A percentile compares a stretch with the other conserved stretches of the same genome.
phyloP scores from a whole-genome alignment of 176 grass and related monocot species.

The Triticum dicoccoides region DNA sequence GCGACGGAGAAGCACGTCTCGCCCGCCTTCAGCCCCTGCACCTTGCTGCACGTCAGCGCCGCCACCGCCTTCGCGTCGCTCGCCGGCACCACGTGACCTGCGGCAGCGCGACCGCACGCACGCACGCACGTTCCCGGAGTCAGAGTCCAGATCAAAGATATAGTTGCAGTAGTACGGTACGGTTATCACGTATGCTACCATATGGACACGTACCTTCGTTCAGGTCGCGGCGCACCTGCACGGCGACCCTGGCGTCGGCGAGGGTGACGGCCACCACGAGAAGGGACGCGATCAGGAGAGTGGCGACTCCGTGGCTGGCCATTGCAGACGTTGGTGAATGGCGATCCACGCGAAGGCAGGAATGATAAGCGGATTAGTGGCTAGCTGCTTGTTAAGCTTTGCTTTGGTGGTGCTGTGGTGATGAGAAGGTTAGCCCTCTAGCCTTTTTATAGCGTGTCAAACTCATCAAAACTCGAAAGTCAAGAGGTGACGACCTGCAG shows the following conservation, averaged over 20 bases:
- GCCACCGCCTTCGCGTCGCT: background rate
- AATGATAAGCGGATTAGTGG: no score
- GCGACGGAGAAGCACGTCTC: slow-evolving; percentile 27
- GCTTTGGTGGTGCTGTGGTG: background rate
- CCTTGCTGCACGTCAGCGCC: slow-evolving; percentile 22
- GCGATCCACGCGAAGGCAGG: no score
- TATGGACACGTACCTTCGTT: background rate
- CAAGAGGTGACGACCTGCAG: background rate
- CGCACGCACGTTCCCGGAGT: background rate
- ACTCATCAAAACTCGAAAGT: background rate
- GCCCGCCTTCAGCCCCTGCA: background rate
- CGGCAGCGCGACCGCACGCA: background rate
- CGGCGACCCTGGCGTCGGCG: background rate
- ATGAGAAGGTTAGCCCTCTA: background rate
- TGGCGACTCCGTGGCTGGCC: slow-evolving; percentile 11
- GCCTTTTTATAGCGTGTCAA: background rate
- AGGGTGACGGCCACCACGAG: slow-evolving; percentile 13
- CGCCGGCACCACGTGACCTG: background rate
- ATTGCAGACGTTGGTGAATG: background rate
- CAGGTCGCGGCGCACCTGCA: background rate
- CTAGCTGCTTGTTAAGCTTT: background rate
- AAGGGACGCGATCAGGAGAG: slow-evolving; percentile 14
- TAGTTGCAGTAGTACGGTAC: no score
- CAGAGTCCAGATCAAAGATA: background rate
- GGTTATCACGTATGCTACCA: background rate